Conservation (phyloP, 2,329 filamentous ascomycete genomes). For the Penicillium sp. region DNA sequence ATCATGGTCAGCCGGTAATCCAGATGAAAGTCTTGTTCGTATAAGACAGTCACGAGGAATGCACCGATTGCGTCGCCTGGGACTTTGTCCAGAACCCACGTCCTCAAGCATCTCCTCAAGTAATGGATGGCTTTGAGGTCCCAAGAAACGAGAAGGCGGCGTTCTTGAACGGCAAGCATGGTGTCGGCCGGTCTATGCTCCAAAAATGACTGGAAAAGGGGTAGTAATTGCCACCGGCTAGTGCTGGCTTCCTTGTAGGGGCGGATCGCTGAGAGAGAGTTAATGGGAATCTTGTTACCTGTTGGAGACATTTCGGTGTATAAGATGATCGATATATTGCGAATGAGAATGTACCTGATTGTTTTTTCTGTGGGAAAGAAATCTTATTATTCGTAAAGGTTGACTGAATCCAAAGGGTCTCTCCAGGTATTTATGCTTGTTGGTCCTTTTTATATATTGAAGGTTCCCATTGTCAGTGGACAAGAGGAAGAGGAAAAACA, state of each 20-base stretch:
- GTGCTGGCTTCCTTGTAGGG: background rate
- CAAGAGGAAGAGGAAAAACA: background rate
- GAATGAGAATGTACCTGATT: background rate
- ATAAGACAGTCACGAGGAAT: slow-evolving; percentile 1
- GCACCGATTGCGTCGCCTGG: slow-evolving; percentile 4
- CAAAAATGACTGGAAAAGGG: background rate
- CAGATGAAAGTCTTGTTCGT: slow-evolving; percentile 2
- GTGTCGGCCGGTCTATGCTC: background rate
- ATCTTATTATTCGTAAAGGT: background rate
- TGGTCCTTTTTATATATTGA: background rate
- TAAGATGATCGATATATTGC: background rate
- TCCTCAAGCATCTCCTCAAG: background rate
- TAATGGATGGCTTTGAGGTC: background rate
- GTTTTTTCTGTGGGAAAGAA: background rate
- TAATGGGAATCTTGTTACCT: background rate
- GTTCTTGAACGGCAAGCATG: background rate
- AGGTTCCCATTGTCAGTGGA: background rate
- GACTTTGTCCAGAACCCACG: background rate
- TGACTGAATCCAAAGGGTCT: background rate
- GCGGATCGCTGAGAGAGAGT: background rate
- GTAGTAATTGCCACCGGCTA: background rate
- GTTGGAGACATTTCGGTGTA: background rate
- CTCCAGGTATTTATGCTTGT: background rate
- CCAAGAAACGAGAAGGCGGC: slow-evolving; percentile 1
- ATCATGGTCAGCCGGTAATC: background rate